Evolutionary conservation across 1,284 basidiomycete genomes (phyloP).

Genomic region (Leccinum fallax): DNA sequence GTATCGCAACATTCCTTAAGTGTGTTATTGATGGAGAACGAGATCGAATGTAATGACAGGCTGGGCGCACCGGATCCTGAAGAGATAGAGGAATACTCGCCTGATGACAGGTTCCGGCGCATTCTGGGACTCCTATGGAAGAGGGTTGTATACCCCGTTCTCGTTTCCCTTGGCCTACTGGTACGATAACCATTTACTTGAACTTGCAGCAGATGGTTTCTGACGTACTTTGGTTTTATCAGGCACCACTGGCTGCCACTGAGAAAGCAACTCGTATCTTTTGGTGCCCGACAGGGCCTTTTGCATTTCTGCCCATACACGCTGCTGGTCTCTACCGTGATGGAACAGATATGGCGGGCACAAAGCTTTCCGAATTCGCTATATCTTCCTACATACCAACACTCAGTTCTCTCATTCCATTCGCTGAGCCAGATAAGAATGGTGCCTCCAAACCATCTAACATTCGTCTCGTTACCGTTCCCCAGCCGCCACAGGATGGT

Average conservation of each 20-base stretch:
- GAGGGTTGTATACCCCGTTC: background rate
- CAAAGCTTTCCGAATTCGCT: too few relatives aligned
- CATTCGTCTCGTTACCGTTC: background rate
- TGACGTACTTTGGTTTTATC: too few relatives aligned
- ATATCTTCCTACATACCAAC: too few relatives aligned
- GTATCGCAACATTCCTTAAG: too few relatives aligned
- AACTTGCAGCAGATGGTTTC: too few relatives aligned
- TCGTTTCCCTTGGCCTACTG: background rate
- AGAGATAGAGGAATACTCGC: background rate
- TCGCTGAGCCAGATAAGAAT: background rate
- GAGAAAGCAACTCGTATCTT: too few relatives aligned
- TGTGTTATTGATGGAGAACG: background rate
- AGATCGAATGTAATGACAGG: background rate
- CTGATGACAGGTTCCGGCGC: background rate
- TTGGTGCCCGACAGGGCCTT: too few relatives aligned
- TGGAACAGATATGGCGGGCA: too few relatives aligned
- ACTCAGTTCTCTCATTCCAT: background rate
- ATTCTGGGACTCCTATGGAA: background rate
- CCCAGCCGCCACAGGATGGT: background rate
- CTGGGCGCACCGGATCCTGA: background rate
- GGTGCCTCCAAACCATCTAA: background rate
- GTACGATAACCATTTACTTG: too few relatives aligned
- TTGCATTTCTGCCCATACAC: too few relatives aligned
- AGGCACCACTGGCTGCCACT: too few relatives aligned
- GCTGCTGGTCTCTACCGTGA: too few relatives aligned